Evolutionary conservation across 2,329 filamentous ascomycete species (phyloP), one percentile per base, ranked within the genome.

Genomic region (Ophiostoma angusticollis): DNA sequence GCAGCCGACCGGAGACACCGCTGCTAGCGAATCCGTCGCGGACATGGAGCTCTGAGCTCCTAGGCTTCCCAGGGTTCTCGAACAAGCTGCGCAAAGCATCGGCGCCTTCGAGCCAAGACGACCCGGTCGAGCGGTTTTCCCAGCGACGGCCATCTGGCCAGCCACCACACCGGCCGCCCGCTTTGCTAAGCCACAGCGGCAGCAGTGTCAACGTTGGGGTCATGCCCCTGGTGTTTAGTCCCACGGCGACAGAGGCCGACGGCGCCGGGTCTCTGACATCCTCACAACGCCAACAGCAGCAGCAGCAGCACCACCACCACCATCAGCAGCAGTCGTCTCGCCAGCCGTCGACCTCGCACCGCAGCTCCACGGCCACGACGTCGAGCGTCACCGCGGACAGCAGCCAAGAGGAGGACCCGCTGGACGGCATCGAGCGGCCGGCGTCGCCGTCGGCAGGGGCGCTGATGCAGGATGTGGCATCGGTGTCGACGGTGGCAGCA

Each of bases 401-500:
- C n/a, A n/a, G n/a, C n/a, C n/a, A n/a, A n/a, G 56, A 54, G 29
- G 61, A 66, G 9, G 66, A 67, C 28, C 52, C 63, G 23, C 67
- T 68, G 44, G 72, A 74, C 30, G 67, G 65, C n/a, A 57, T 68
- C 18, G 71, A 74, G 35, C 67, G 62, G 13, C 62, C 67, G 2
- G 70, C 68, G 1, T 80, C 76, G 3, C 78, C 78, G 1, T 6
- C 37, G 28, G 16, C 39, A 32, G 75, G 76, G 28, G 77, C 79
- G 42, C 75, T 80, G 6, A 72, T 83, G 43, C 81, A 86, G 49
- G 87, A 94, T 52, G 81, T 93, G 64, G 73, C 91, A 22, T 93
- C 84, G 2, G 83, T 84, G 6, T 93, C 86, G 1, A 95, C 89
- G 0, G 81, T 85, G 8, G 89, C 80, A 0, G 87, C 89, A 0